Evolutionary conservation across 2,329 filamentous ascomycete genomes (phyloP), one percentile per base, ranked within the genome.

Genomic region (Claviceps citrina): DNA sequence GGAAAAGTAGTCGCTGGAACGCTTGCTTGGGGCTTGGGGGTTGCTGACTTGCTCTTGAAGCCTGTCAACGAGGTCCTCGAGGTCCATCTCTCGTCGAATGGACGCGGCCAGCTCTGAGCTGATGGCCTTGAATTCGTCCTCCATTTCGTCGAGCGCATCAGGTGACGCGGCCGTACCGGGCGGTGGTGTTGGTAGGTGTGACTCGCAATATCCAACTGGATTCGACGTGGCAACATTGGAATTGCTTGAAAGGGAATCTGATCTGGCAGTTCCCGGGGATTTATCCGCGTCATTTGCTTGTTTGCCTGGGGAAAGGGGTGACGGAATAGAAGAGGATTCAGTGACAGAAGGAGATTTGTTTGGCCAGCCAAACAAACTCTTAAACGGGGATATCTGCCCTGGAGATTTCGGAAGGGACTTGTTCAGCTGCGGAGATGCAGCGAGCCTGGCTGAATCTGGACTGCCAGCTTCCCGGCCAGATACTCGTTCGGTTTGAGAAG

Each of bases 1-100:
- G 2, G 91, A 98, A 58, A 91, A 98, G 63, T 98, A 96, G 62
- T 98, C 91, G 62, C 91, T 96, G 8, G 84, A 93, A 44, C 89
- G 75, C 56, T 82, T 81, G 46, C 73, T 78, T 22, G 70, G 51
- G 49, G 66, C 55, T 58, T 68, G 62, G 53, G 69, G 54, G 60
- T 76, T 70, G 58, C 68, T 71, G 46, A 70, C 69, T 53, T 95
- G 86, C n/a, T 76, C 66, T 57, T 95, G 87, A 50, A 93, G 65
- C 43, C 82, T 72, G 49, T 98, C 91, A 1, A 96, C 79, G 35
- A 96, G 70, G 58, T 98, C 91, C 60, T 98, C 91, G 25, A 98
- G 63, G 51, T 98, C 91, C 74, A 98, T 89, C 65, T 98, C 91
- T 45, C 91, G 77, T 51, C 84, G 78, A 54, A 98, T 96, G 22